Percentiles rank a stretch among this genome's conserved stretches.
Conservation (phyloP, 1,284 basidiomycete genomes). For the Inonotus obliquus region DNA sequence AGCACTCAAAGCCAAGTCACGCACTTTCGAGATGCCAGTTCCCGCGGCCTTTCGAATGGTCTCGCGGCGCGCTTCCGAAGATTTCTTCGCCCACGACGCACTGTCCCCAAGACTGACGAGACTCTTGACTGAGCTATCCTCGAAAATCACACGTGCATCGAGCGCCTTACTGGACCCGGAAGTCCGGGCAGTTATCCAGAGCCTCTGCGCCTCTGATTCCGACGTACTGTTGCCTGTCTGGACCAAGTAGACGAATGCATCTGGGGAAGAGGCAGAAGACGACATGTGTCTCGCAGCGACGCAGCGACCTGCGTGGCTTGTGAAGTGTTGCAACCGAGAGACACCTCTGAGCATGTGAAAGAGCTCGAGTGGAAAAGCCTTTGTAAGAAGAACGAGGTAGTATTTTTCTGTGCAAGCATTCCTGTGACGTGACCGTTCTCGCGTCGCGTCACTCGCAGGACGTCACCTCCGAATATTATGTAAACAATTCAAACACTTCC, state of each 20-base stretch:
- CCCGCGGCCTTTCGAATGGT: conserved; percentile 63
- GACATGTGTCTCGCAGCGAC: background rate
- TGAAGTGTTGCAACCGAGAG: background rate
- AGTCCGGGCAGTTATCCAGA: conserved; percentile 15
- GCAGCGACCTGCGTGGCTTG: background rate
- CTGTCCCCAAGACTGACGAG: conserved; percentile 58
- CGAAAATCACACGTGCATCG: conserved; percentile 18
- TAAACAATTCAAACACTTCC: too few relatives aligned
- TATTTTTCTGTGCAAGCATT: too few relatives aligned
- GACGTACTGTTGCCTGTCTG: background rate
- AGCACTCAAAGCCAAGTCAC: conserved; percentile 48
- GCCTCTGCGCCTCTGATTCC: conserved; percentile 11
- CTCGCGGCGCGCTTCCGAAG: conserved; percentile 50
- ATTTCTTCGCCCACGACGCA: conserved; percentile 43
- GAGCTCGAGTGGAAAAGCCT: background rate
- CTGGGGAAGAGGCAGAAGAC: conserved; percentile 4
- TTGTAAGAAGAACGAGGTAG: too few relatives aligned
- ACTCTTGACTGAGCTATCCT: conserved; percentile 42
- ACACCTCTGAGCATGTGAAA: background rate
- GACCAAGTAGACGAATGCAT: conserved; percentile 13
- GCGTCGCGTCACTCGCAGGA: too few relatives aligned
- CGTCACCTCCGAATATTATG: too few relatives aligned
- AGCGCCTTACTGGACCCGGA: conserved; percentile 11
- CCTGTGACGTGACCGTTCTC: too few relatives aligned
- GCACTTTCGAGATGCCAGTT: conserved; percentile 60